These are phyloP conservation scores for Torulaspora franciscae DNA, from an alignment of 805 yeast species.

Conservation along the genomic window DNA sequence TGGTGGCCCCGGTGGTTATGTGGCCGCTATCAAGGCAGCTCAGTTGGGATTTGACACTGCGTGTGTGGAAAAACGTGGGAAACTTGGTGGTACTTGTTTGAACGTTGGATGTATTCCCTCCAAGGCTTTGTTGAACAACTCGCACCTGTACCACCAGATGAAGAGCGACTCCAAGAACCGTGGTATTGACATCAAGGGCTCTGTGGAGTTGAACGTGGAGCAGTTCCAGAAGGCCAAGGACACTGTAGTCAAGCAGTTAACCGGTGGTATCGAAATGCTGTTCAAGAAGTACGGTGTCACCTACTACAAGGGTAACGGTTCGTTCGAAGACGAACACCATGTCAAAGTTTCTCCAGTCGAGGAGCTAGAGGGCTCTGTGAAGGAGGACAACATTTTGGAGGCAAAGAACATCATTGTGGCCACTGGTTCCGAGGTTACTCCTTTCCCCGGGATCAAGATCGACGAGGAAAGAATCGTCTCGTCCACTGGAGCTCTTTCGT, in stretches of 20 bases:
- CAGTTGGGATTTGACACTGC: conserved; percentile 93
- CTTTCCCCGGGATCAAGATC: conserved; percentile 95
- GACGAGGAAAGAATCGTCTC: conserved; percentile 97
- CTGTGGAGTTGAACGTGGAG: conserved; percentile 67
- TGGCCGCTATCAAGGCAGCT: conserved; percentile 98
- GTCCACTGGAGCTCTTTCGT: conserved; percentile 84
- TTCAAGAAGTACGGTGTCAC: conserved; percentile 94
- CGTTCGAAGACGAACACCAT: conserved; percentile 76
- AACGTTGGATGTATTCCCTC: conserved; percentile 99
- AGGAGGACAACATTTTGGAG: conserved; percentile 58
- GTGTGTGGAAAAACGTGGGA: conserved; percentile 94
- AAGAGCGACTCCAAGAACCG: conserved; percentile 76
- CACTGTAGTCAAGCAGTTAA: conserved; percentile 79
- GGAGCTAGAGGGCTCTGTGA: conserved; percentile 65
- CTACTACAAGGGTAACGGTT: conserved; percentile 89
- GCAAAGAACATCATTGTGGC: conserved; percentile 92
- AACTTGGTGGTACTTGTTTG: conserved; percentile 95
- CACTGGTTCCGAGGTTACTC: conserved; percentile 97
- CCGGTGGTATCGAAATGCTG: conserved; percentile 90
- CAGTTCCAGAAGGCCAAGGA: conserved; percentile 90
- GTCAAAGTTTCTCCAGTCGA: conserved; percentile 81
- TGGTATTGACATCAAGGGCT: conserved; percentile 78
- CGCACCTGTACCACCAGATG: conserved; percentile 87
- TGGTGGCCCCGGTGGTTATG: conserved; percentile 99
- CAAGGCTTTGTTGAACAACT: conserved; percentile 89